A percentile compares a stretch with the other conserved stretches of the same genome.
These are phyloP conservation scores for Capsella rubella DNA, from an alignment of 441 rosid species.

Conservation along the genomic window DNA sequence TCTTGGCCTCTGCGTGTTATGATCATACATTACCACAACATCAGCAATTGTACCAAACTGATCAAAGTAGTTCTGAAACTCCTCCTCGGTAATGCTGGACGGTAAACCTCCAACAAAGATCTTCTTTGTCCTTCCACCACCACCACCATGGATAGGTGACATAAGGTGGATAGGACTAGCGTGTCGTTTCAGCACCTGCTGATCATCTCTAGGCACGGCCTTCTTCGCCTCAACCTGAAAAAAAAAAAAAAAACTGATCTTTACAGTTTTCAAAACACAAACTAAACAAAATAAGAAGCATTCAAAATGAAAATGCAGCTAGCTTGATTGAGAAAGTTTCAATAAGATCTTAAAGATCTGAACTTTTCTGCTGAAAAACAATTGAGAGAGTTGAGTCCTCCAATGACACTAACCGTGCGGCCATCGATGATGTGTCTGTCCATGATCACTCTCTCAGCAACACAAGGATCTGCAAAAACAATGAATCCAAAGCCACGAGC, in stretches of 20 bases:
- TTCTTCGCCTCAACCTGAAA: constrained; percentile 79
- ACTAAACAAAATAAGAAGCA: not conserved
- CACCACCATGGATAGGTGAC: constrained; percentile 49
- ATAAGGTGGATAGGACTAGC: constrained; percentile 40
- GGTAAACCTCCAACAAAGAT: constrained; percentile 80
- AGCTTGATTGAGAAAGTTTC: not conserved
- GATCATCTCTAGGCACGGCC: constrained; percentile 76
- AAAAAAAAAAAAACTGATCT: not conserved
- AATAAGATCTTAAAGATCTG: constrained; percentile 17
- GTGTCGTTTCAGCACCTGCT: constrained; percentile 54
- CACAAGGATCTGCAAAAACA: constrained; percentile 68
- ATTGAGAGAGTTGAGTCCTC: constrained; percentile 15
- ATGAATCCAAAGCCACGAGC: constrained; percentile 81
- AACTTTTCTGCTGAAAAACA: not conserved
- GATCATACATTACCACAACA: constrained; percentile 80
- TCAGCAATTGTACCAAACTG: constrained; percentile 69
- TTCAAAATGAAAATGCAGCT: constrained; percentile 18
- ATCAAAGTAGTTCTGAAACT: constrained; percentile 73
- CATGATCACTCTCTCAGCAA: constrained; percentile 69
- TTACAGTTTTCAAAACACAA: not conserved
- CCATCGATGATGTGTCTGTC: constrained; percentile 79
- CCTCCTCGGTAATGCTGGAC: constrained; percentile 63
- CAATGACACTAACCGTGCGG: constrained; percentile 59
- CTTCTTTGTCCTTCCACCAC: constrained; percentile 59
- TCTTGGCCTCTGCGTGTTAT: constrained; percentile 78